Conservation (phyloP, 176 grass and related monocot species). For the Thinopyrum elongatum region DNA sequence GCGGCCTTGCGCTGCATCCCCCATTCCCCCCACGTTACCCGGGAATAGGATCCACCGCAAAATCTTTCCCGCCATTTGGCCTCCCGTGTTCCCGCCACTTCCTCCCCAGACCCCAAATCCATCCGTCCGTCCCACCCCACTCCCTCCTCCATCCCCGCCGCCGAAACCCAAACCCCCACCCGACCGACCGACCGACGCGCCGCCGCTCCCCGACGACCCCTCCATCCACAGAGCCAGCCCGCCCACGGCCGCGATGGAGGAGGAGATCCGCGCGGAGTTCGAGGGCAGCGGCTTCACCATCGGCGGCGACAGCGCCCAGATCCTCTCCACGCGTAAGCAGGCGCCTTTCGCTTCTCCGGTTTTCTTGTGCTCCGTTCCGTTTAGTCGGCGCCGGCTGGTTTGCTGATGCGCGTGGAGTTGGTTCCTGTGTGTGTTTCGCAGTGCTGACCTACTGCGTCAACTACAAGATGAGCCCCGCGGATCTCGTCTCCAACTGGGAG, state of each 20-base stretch:
- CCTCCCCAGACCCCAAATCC: background rate
- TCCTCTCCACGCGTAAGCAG: constrained; percentile 68
- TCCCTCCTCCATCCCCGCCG: background rate
- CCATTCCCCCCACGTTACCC: too few species aligned
- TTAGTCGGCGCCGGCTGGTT: background rate
- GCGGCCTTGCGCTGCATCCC: too few species aligned
- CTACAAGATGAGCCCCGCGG: constrained; percentile 76
- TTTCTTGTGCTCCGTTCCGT: background rate
- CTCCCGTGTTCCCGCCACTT: constrained; percentile 5
- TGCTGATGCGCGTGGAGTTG: background rate
- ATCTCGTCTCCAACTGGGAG: constrained; percentile 91
- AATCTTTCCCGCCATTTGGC: constrained; percentile 31
- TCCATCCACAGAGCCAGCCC: background rate
- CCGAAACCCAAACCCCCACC: background rate
- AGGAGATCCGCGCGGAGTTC: constrained; percentile 82
- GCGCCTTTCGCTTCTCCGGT: background rate
- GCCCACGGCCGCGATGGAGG: constrained; percentile 51
- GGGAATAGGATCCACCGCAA: background rate
- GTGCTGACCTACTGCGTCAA: constrained; percentile 97
- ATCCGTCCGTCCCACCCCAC: background rate
- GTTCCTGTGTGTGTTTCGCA: constrained; percentile 8
- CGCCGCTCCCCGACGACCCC: background rate
- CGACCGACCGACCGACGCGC: background rate
- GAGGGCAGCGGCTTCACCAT: constrained; percentile 69
- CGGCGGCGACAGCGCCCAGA: constrained; percentile 64